Evolutionary conservation across 352 stramenopile genomes (phyloP), one percentile per base, ranked within the genome.

Genomic region (Phytopythium sindhum): DNA sequence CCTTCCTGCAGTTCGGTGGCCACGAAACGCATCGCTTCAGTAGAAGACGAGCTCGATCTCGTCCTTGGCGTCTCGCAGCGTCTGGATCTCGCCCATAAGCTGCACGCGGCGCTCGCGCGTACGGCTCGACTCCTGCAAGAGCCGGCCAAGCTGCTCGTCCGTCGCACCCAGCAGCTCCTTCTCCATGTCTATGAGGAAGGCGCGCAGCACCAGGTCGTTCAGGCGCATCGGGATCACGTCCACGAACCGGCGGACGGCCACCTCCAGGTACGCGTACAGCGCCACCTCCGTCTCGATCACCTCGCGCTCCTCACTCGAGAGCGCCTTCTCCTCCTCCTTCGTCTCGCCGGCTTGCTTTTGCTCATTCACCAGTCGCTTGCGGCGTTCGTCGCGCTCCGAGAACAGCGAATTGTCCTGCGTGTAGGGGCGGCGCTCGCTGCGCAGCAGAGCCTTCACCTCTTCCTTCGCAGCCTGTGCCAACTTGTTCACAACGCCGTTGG

Each of bases 351-450:
- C 2, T 28, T 9, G 28, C 2, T 17, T 39, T 17, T 17, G 62
- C 35, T 70, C 47, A 17, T 74, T 47, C 29, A 77, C 41, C 17
- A 48, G 31, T 28, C 44, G 26, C 37, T 67, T 17, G 0, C 72
- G 64, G 50, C 70, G 57, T 12, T 65, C 19, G 39, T 71, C 67
- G 24, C 78, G 44, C 10, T 72, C 56, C 0, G 42, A n/a, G 54
- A 78, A 78, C 31, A 84, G 63, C n/a, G 67, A 53, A 7, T 51
- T 31, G 45, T 80, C 68, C 54, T 84, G 75, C 2, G 70, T 84
- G 45, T 78, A 81, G 21, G 73, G 73, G 14, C 73, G 73, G 1
- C 66, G 47, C 66, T 84, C 70, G 17, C 61, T 55, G 2, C 44
- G 59, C 4, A 84, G 55, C n/a, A 79, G 44, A 0, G 35, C 57